Evolutionary conservation across 1,139 yeast genomes (phyloP).

Genomic region (Geotrichum restrictum): DNA sequence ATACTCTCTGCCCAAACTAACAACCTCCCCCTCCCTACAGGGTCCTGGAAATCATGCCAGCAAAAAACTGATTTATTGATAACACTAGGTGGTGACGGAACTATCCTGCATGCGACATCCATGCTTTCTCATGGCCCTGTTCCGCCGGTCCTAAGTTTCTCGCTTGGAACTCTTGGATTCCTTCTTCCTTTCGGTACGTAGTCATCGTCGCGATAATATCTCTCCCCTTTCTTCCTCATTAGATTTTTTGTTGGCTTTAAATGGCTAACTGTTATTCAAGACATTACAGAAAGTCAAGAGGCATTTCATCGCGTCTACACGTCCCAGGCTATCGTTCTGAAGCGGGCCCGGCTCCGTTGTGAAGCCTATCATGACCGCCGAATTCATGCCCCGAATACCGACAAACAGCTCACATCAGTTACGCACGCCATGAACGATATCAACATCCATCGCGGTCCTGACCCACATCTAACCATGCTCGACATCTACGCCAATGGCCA

Average conservation of each 20-base stretch:
- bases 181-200: conserved; percentile 61
- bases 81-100: conserved; percentile 94
- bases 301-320: conserved; percentile 65
- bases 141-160: conserved; percentile 86
- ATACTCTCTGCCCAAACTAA: not conserved
- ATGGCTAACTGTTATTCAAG: conserved; percentile 30
- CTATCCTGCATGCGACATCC: conserved; percentile 69
- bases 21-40: not conserved
- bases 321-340: conserved; percentile 65
- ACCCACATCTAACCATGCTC: conserved; percentile 78
- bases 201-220: no score
- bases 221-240: no score
- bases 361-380: conserved; percentile 39
- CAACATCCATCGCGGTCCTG: conserved; percentile 79
- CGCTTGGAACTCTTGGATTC: conserved; percentile 89
- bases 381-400: conserved; percentile 15
- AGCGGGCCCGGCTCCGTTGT: conserved; percentile 74
- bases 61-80: conserved; percentile 63
- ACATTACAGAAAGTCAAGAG: conserved; percentile 55
- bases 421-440: conserved; percentile 87
- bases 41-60: conserved; percentile 9
- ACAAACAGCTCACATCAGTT: conserved; percentile 15
- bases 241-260: no score
- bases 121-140: conserved; percentile 56
- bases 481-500: conserved; percentile 80